These are phyloP conservation scores for Populus tomentosa DNA, from an alignment of 441 rosid genomes.

Conservation along the genomic window DNA sequence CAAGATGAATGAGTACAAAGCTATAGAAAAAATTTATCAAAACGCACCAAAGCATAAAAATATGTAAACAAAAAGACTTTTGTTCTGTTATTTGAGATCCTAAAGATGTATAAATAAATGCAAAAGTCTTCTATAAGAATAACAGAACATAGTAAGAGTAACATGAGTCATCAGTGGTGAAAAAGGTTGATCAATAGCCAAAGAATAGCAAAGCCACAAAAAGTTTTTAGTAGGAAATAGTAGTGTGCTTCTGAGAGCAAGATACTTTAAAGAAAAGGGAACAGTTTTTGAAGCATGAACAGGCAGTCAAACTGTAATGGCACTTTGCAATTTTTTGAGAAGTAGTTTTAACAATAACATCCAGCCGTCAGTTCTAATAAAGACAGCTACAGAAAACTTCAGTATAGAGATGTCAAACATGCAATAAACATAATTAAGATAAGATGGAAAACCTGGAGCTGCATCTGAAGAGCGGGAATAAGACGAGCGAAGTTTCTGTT, in stretches of 20 bases:
- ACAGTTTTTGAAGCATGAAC: neutral
- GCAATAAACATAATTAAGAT: neutral
- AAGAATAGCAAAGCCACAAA: neutral
- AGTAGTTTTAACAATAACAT: neutral
- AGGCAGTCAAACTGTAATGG: neutral
- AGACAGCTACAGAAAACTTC: neutral
- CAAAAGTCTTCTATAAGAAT: neutral
- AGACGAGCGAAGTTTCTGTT: constrained; percentile 61
- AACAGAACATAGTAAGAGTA: neutral
- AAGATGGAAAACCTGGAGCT: constrained; percentile 47
- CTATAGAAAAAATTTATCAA: no score
- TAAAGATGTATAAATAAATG: neutral
- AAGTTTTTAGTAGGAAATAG: no score
- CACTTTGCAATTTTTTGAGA: neutral
- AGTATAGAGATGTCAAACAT: neutral
- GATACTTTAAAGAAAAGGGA: neutral
- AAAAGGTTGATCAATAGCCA: neutral
- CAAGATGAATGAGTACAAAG: neutral
- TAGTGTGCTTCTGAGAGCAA: neutral
- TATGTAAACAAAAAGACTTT: neutral
- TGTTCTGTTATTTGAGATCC: neutral
- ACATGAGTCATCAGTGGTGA: neutral
- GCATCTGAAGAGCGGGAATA: constrained; percentile 37
- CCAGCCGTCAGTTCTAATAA: neutral
- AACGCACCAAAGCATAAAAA: no score